Base-by-base conservation (phyloP, 2,329 filamentous ascomycete genomes). In the Aspergillus arachidicola region DNA sequence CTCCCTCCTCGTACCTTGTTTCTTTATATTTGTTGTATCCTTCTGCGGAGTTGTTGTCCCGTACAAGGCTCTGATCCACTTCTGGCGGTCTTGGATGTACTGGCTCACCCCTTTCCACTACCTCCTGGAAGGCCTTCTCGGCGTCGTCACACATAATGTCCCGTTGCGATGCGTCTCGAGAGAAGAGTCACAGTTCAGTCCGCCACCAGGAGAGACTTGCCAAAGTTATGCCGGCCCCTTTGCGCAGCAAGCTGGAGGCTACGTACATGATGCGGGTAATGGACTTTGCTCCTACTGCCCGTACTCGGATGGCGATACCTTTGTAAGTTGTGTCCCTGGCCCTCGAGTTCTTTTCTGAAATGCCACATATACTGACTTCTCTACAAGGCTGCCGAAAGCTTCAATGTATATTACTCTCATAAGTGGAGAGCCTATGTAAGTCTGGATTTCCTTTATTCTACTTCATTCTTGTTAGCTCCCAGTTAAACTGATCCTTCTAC, bases 31-130 rank as follows among this genome's bases (percentile, higher is more conserved):
- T 46, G 80, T 92, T 3, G 83, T 92, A 10, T 86, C 85, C 1
- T 93, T 94, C 80, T 93, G 90, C 69, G 91, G 91, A 65, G 89
- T 93, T 1, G 81, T 92, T 6, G 90, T 93, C 0, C 90, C 90
- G 0, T 91, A 89, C 66, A 70, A 70, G 0, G 82, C 84, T 30
- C 82, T 93, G 26, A 85, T 87, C 10, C 69, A 75, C 0, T 93
- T 93, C 76, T 93, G 91, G 91, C 79, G 82, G 16, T 76, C 76
- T 9, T 87, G 84, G 84, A 87, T 89, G 85, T 91, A 91, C 74
- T 86, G 85, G 76, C 80, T 91, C 26, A 87, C 88, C 0, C 89
- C 89, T 0, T 90, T 90, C 75, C 84, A 86, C 64, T 91, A 91
- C 68, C 81, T 91, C 0, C 76, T 92, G 2, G 86, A 89, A 69